Evolutionary conservation across 2,329 filamentous ascomycete species (phyloP), one percentile per base, ranked within the genome.

Genomic region (Cordyceps sp.): DNA sequence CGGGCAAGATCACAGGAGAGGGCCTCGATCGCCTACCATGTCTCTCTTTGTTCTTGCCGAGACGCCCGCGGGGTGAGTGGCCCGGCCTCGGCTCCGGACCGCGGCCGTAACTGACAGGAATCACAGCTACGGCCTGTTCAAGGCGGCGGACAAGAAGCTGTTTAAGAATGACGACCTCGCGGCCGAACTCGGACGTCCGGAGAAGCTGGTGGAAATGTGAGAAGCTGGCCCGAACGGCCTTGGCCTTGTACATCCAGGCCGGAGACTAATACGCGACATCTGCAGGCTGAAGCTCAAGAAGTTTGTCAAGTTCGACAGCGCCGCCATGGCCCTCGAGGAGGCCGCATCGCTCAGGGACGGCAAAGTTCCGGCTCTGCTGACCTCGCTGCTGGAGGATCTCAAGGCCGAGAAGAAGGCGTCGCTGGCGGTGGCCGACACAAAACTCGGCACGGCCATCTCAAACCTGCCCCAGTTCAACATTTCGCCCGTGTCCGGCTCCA

Each of bases 401-500:
- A 94, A 94, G 64, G 80, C 92, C 54, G 90, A 98, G 70, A 93
- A 93, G 67, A 96, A 98, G 64, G 78, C 83, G 26, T 92, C 86
- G 15, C 69, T 98, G 43, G 88, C 85, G 36, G 88, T 98, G 41
- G 84, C 85, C 42, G 90, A 98, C 53, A 78, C 83, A 37, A 93
- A 93, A 61, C 73, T 98, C 42, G 82, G 83, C 45, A 83, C 78
- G 50, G 76, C 90, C 37, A 94, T 98, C 60, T 80, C 82, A 54
- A 90, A 93, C 61, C 68, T 98, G 31, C 85, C 90, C 33, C 73
- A 82, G 32, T 72, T 96, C 41, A 82, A 83, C 45, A 78, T 96
- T 52, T 77, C 81, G 41, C 73, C 83, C 38, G 72, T 94, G 42
- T 88, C 85, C 40, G 56, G 56, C 30, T 46, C 47, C 41, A 52